Evolutionary conservation across 2,329 filamentous ascomycete species (phyloP).

Genomic region (Blumeriella jaapii): DNA sequence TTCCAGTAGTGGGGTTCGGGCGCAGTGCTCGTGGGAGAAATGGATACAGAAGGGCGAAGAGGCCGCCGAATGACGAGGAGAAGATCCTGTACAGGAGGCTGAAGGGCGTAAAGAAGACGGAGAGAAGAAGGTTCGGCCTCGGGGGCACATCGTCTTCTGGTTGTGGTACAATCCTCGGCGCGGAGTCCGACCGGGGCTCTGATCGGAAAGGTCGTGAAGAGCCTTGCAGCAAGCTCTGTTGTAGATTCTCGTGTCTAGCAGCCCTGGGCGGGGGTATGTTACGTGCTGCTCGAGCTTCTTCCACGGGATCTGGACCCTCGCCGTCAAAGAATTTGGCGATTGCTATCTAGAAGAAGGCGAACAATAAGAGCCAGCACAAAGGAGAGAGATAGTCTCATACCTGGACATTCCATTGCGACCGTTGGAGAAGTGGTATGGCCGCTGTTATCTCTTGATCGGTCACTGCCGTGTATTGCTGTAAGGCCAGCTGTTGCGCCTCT

Average conservation of each 20-base stretch:
- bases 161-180: constrained; percentile 75
- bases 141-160: constrained; percentile 52
- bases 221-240: constrained; percentile 39
- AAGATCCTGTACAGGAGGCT: constrained; percentile 64
- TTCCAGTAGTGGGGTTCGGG: constrained; percentile 42
- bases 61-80: constrained; percentile 55
- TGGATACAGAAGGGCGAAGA: constrained; percentile 67
- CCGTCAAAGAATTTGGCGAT: constrained; percentile 98
- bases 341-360: constrained; percentile 58
- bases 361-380: background rate
- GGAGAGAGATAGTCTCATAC: constrained; percentile 32
- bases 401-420: constrained; percentile 95
- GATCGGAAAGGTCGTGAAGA: constrained; percentile 27
- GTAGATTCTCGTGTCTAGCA: constrained; percentile 62
- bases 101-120: constrained; percentile 72
- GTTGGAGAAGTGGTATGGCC: constrained; percentile 66
- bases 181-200: constrained; percentile 45
- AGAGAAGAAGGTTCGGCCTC: constrained; percentile 63
- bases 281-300: constrained; percentile 59
- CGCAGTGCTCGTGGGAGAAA: constrained; percentile 61
- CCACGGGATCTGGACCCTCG: constrained; percentile 71
- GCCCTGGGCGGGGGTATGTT: constrained; percentile 49
- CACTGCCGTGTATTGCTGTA: constrained; percentile 80
- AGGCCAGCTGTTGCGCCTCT: constrained; percentile 47
- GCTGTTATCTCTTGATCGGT: constrained; percentile 71